Percentiles rank a stretch among this genome's conserved stretches.
Evolutionary conservation across 1,284 basidiomycete species (phyloP).

Genomic region (Ceratobasidium sp.): DNA sequence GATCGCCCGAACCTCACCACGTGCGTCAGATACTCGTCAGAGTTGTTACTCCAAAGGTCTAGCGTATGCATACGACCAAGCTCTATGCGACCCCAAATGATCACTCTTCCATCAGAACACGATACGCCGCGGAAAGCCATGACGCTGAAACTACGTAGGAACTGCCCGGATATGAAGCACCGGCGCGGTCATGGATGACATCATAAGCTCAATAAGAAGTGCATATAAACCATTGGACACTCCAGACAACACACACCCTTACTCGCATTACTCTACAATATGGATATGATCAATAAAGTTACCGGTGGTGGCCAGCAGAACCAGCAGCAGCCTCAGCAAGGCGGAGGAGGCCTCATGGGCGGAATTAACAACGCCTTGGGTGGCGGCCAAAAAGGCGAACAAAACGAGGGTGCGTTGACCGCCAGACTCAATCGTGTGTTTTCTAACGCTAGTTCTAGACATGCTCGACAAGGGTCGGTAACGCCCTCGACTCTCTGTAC

Average conservation of each 20-base stretch:
- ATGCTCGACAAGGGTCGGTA: conserved; percentile 23
- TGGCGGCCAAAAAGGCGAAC: conserved; percentile 19
- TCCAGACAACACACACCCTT: background rate
- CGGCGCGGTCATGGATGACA: conserved; percentile 11
- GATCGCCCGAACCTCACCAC: too few species aligned
- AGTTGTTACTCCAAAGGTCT: background rate
- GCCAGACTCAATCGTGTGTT: background rate
- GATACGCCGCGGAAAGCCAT: background rate
- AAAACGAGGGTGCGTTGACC: conserved; percentile 9
- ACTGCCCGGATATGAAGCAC: background rate
- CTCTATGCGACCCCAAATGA: background rate
- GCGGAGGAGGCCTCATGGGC: conserved; percentile 10
- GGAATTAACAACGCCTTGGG: conserved; percentile 22
- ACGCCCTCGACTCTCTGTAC: background rate
- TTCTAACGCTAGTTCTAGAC: background rate
- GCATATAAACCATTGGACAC: conserved; percentile 5
- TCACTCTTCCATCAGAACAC: background rate
- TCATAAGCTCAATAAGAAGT: background rate
- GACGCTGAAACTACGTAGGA: background rate
- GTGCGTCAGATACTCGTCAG: background rate
- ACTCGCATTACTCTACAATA: background rate
- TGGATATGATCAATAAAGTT: background rate
- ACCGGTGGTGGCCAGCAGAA: background rate
- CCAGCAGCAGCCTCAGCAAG: background rate
- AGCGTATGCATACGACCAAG: background rate